A percentile compares a stretch with the other conserved stretches of the same genome.
These are phyloP conservation scores for Coccomyxa sp. DNA, from an alignment of 139 green algal genomes.

Conservation along the genomic window DNA sequence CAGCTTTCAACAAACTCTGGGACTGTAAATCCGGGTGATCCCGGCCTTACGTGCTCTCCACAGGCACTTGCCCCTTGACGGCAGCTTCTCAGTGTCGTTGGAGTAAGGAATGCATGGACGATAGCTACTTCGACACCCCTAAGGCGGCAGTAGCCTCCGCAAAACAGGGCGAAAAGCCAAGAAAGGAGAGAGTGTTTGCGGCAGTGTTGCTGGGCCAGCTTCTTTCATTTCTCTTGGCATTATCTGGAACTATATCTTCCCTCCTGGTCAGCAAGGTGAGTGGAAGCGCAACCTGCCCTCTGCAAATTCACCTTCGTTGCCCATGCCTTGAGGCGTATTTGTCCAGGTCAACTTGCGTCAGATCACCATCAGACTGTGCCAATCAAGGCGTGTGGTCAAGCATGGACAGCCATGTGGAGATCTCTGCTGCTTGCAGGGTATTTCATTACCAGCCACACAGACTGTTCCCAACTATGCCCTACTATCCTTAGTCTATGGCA, in stretches of 20 bases:
- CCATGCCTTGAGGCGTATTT: no score
- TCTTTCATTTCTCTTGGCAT: background rate
- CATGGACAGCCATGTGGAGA: background rate
- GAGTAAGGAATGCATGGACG: background rate
- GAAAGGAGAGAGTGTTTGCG: background rate
- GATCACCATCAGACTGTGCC: no score
- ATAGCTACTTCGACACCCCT: background rate
- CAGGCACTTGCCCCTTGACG: background rate
- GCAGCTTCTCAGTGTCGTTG: conserved; percentile 1
- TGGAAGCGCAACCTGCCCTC: no score
- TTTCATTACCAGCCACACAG: conserved; percentile 58
- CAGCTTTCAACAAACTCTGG: no score
- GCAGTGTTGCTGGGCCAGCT: background rate
- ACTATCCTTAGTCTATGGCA: conserved; percentile 37
- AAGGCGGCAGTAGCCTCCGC: no score
- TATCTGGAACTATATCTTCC: background rate
- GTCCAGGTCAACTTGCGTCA: no score
- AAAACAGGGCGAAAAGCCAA: background rate
- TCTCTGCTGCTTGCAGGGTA: conserved; percentile 17
- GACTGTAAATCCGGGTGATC: no score
- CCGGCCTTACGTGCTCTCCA: no score
- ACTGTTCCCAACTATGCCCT: conserved; percentile 62
- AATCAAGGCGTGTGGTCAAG: background rate
- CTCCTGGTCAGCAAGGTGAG: background rate
- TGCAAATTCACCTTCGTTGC: no score